phyloP scores from a whole-genome alignment of 768 basidiomycete genomes.

The Galerina marginata region DNA sequence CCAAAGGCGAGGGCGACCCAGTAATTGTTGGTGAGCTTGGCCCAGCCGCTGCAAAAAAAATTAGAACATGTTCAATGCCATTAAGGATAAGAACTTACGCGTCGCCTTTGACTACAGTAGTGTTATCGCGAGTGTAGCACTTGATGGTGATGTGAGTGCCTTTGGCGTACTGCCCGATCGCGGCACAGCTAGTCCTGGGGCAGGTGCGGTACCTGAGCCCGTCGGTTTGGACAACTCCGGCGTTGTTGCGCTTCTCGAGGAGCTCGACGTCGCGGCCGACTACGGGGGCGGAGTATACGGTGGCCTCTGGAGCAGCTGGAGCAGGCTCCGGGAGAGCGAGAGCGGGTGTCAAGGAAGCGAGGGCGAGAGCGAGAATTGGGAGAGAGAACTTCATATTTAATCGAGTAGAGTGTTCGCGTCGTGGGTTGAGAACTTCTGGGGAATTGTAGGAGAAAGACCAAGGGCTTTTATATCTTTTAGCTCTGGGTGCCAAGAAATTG shows the following conservation, averaged over 20 bases:
- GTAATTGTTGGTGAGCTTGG: conserved; percentile 11
- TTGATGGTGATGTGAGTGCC: conserved; percentile 11
- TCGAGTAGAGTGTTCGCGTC: neutral
- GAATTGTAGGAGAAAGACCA: no score
- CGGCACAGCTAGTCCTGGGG: conserved; percentile 12
- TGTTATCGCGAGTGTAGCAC: conserved; percentile 12
- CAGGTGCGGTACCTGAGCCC: conserved; percentile 16
- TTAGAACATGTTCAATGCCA: neutral
- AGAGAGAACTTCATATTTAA: conserved; percentile 13
- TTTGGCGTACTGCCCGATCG: conserved; percentile 8
- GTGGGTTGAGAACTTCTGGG: no score
- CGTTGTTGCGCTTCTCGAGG: conserved; percentile 9
- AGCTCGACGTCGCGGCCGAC: neutral
- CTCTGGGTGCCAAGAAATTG: no score
- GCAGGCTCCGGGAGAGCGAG: conserved; percentile 11
- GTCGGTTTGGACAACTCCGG: conserved; percentile 7
- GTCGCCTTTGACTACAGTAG: conserved; percentile 13
- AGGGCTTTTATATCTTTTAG: no score
- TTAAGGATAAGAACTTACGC: conserved; percentile 1
- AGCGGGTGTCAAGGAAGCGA: neutral
- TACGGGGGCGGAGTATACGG: conserved; percentile 1
- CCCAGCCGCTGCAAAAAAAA: conserved; percentile 9
- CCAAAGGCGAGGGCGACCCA: conserved; percentile 12
- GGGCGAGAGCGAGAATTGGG: conserved; percentile 7
- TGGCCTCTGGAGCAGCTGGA: conserved; percentile 6